These are phyloP conservation scores for Erigeron canadensis DNA, from an alignment of 129 eudicot species.

Conservation along the genomic window DNA sequence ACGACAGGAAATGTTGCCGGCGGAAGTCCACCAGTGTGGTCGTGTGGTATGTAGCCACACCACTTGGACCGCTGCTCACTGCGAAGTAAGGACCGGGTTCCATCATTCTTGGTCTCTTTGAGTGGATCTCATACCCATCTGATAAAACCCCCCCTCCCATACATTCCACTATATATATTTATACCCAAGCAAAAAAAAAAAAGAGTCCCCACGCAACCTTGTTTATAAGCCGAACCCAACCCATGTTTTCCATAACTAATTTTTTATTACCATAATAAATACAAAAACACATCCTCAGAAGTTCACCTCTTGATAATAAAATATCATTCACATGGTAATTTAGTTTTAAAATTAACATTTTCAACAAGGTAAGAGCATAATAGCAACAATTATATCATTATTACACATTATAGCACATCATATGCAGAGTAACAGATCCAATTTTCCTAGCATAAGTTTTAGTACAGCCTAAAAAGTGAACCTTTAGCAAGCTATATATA, in stretches of 20 bases:
- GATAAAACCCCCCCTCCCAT: constrained; percentile 99
- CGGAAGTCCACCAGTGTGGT: constrained; percentile 60
- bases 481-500: not conserved
- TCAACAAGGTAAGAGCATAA: constrained; percentile 12
- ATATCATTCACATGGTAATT: constrained; percentile 8
- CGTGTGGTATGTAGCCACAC: constrained; percentile 48
- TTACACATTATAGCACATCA: not conserved
- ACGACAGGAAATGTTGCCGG: constrained; percentile 78
- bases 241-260: constrained; percentile 55
- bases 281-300: not conserved
- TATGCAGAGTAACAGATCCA: not conserved
- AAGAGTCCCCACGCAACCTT: constrained; percentile 96
- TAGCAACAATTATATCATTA: not conserved
- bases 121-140: constrained; percentile 98
- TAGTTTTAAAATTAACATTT: not conserved
- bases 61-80: constrained; percentile 75
- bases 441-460: not conserved
- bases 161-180: constrained; percentile 91
- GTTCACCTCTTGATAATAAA: constrained; percentile 3
- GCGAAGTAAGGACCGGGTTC: constrained; percentile 99
- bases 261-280: constrained; percentile 25
- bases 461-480: no score
- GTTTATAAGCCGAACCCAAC: constrained; percentile 96
- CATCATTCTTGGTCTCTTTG: constrained; percentile 99
- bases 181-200: constrained; percentile 81